A percentile compares a stretch with the other conserved stretches of the same genome.
phyloP scores from a whole-genome alignment of 2,329 filamentous ascomycete species.

The Fusarium sp. region DNA sequence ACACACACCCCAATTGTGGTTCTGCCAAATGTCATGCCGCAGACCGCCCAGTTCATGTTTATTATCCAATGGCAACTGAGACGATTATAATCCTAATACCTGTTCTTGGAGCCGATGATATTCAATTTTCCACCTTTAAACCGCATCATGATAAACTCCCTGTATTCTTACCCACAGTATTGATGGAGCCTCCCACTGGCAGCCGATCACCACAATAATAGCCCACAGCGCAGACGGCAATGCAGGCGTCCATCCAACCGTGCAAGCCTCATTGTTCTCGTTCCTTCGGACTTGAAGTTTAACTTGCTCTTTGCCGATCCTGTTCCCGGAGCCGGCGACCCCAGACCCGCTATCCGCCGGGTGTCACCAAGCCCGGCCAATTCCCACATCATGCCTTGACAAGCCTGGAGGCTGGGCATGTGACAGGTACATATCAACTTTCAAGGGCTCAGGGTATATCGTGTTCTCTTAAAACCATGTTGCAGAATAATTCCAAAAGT shows the following conservation, averaged over 20 bases:
- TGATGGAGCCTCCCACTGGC: background rate
- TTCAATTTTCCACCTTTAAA: conserved; percentile 23
- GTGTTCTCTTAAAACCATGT: too few relatives aligned
- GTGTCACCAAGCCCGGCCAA: conserved; percentile 29
- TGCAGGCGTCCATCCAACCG: background rate
- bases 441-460: background rate
- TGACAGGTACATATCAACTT: background rate
- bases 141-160: conserved; percentile 14
- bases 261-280: background rate
- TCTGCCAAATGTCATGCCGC: conserved; percentile 41
- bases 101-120: conserved; percentile 1
- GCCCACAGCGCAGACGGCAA: background rate
- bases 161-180: background rate
- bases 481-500: too few relatives aligned
- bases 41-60: conserved; percentile 38
- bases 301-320: conserved; percentile 7
- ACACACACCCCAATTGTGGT: conserved; percentile 27
- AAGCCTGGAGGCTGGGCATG: conserved; percentile 16
- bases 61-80: conserved; percentile 34
- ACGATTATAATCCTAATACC: conserved; percentile 38
- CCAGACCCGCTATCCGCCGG: conserved; percentile 28
- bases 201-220: background rate
- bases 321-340: conserved; percentile 20
- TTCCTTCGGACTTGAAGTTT: background rate
- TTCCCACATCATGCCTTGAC: conserved; percentile 16